Evolutionary conservation across 768 basidiomycete species (phyloP), one percentile per base, ranked within the genome.

Genomic region (Austroboletus eburneus): DNA sequence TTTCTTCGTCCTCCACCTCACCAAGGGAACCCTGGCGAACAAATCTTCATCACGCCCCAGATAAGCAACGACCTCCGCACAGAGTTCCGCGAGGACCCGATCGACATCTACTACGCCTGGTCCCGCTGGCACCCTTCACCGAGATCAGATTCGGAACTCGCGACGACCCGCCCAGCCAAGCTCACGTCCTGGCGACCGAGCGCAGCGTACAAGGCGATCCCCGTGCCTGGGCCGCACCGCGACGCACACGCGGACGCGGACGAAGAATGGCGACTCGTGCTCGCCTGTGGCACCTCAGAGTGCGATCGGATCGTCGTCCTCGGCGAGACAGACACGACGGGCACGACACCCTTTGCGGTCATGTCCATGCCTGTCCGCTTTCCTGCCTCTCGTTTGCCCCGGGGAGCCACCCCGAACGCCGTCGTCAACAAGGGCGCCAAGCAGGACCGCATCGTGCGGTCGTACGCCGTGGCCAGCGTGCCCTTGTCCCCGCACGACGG

Each of bases 11-110:
- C 92, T 10, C 93, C 91, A 4, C 88, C 91, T 3, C 55, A 69
- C 4, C 75, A 76, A 41, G 70, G 73, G 0, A 60, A 72, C 7
- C 68, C 68, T 1, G 56, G 62, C 1, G 55, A 61, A 16, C 48
- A 48, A 4, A 66, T 93, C 41, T 64, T 70, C 12, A 77, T 94
- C 42, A 90, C 83, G 2, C 90, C 89, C 1, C 91, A 94, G 63
- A 79, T 96, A 49, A 81, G 85, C 24, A 95, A 96, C 63, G 93
- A 95, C 56, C 76, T 95, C 20, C 78, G 93, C 25, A 95, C 93
- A 27, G 91, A 93, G 61, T 68, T 74, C 1, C 80, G 73, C 56
- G 68, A 72, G 10, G 67, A 61, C 16, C 64, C 74, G 1, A 72
- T 77, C 46, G 83, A 90, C 49, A 77, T 95, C 30, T 85, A 70